phyloP scores from a whole-genome alignment of 805 yeast species.

The Candida ovalis region DNA sequence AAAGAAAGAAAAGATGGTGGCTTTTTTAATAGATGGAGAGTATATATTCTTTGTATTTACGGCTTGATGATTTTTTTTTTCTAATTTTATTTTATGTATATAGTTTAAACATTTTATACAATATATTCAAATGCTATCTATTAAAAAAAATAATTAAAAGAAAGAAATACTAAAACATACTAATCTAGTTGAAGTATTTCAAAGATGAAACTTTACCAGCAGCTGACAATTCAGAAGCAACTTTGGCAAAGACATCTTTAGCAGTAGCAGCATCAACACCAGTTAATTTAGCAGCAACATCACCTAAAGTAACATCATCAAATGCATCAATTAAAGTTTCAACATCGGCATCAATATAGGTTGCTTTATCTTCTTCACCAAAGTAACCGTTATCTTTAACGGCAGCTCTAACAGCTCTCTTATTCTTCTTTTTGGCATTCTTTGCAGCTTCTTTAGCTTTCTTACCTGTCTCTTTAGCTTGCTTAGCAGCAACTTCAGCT shows the following conservation, averaged over 20 bases:
- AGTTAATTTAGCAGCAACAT: constrained; percentile 66
- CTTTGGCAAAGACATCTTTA: constrained; percentile 56
- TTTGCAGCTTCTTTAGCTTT: constrained; percentile 93
- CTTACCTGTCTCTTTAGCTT: constrained; percentile 59
- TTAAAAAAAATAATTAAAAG: not conserved
- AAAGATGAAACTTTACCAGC: constrained; percentile 46
- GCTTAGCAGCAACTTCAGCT: constrained; percentile 69
- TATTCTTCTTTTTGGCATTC: constrained; percentile 90
- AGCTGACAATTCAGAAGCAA: constrained; percentile 49
- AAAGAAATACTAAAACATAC: not conserved
- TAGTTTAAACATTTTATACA: not conserved
- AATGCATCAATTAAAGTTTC: constrained; percentile 74
- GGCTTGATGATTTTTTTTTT: not conserved
- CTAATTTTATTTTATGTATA: not conserved
- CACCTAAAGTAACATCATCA: constrained; percentile 73
- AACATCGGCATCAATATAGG: constrained; percentile 71
- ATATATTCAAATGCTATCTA: not conserved
- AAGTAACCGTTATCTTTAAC: constrained; percentile 84
- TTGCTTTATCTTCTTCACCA: constrained; percentile 68
- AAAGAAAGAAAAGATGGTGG: not conserved
- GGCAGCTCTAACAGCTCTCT: constrained; percentile 58
- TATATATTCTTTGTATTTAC: not conserved
- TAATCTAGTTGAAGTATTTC: constrained; percentile 11
- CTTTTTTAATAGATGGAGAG: not conserved
- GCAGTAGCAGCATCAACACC: constrained; percentile 51